Conservation (phyloP, 2,329 filamentous ascomycete genomes). For the Calonectria leucothoes region DNA sequence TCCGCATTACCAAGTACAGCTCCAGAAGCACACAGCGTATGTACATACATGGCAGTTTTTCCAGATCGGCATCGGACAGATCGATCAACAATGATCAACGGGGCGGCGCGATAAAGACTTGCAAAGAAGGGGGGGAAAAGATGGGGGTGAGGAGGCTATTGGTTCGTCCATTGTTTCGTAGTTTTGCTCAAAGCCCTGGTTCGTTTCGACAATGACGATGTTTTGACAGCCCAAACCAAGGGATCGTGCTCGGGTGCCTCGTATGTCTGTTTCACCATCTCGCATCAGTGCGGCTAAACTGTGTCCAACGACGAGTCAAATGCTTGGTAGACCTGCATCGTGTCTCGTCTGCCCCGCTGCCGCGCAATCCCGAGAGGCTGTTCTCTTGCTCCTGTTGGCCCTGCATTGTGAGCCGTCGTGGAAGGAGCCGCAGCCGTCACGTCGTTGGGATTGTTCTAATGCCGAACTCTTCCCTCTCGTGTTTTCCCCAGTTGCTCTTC, state of each 20-base stretch:
- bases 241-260: background rate
- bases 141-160: background rate
- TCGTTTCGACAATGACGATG: background rate
- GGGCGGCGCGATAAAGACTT: background rate
- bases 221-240: background rate
- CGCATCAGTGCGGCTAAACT: background rate
- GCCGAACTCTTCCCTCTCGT: background rate
- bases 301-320: background rate
- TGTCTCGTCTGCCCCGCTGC: slow-evolving; percentile 16
- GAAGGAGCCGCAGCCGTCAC: background rate
- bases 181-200: background rate
- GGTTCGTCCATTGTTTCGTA: background rate
- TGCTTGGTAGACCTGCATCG: slow-evolving; percentile 13
- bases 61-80: background rate
- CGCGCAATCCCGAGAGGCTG: slow-evolving; percentile 13
- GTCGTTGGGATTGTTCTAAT: background rate
- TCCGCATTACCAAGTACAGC: background rate
- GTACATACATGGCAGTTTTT: background rate
- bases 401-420: background rate
- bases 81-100: background rate
- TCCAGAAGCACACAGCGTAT: background rate
- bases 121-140: background rate
- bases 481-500: background rate
- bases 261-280: slow-evolving; percentile 2
- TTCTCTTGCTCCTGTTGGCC: background rate